Percentiles rank a stretch among this genome's conserved stretches.
Evolutionary conservation across 805 yeast genomes (phyloP).

Genomic region (Saccharomyces jurei): DNA sequence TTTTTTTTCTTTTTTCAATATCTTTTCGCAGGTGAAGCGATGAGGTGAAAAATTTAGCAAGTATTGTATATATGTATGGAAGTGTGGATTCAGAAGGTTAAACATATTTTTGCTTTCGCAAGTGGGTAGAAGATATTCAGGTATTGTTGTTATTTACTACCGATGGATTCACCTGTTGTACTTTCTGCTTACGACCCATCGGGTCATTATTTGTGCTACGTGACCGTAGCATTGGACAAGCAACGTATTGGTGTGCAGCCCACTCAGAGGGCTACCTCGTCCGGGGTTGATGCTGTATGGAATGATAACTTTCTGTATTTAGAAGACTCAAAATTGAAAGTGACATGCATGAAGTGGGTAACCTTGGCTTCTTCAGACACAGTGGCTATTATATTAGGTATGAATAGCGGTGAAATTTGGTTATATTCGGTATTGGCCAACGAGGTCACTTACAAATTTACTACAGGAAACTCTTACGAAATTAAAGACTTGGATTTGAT

Average conservation of each 20-base stretch:
- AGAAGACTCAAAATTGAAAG: conserved; percentile 20
- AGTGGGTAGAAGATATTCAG: conserved; percentile 1
- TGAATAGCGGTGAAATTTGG: conserved; percentile 55
- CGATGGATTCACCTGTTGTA: conserved; percentile 15
- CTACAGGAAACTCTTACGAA: conserved; percentile 38
- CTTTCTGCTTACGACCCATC: conserved; percentile 52
- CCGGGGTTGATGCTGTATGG: conserved; percentile 32
- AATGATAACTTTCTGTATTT: conserved; percentile 28
- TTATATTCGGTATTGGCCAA: conserved; percentile 62
- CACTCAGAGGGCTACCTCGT: conserved; percentile 29
- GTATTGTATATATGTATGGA: not conserved
- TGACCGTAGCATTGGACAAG: conserved; percentile 57
- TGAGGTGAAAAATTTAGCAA: not conserved
- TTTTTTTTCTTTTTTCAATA: not conserved
- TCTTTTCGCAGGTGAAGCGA: conserved; percentile 9
- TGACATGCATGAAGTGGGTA: conserved; percentile 22
- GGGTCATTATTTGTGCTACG: conserved; percentile 57
- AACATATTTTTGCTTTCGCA: not conserved
- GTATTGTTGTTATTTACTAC: not conserved
- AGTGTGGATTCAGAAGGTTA: not conserved
- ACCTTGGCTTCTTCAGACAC: conserved; percentile 30
- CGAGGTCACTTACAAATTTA: conserved; percentile 45
- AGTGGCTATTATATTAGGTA: conserved; percentile 49
- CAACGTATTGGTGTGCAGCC: conserved; percentile 63
- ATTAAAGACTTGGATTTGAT: conserved; percentile 40